Evolutionary conservation across 1,139 yeast genomes (phyloP).

Genomic region (Kodamaea anthophila): DNA sequence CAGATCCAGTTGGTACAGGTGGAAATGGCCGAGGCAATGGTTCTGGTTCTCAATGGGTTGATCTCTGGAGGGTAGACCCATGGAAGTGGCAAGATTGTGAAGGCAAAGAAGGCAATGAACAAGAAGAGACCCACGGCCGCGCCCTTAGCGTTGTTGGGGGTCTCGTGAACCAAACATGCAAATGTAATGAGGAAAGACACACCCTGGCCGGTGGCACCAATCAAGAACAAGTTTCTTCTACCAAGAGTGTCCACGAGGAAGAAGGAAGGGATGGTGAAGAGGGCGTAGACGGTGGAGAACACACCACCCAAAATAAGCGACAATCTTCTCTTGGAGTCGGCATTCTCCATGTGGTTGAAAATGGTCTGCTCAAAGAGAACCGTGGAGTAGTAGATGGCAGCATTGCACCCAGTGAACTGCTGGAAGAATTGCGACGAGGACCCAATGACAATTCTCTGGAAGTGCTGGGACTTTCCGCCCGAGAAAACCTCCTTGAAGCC

Average conservation of each 20-base stretch:
- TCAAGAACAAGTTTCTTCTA: constrained; percentile 55
- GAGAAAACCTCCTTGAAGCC: constrained; percentile 47
- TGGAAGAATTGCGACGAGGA: constrained; percentile 60
- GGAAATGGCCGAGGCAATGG: constrained; percentile 46
- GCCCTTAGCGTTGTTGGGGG: constrained; percentile 34
- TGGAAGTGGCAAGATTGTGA: constrained; percentile 35
- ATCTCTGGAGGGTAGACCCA: constrained; percentile 62
- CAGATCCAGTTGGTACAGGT: constrained; percentile 46
- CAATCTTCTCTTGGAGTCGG: constrained; percentile 41
- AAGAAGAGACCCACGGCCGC: constrained; percentile 34
- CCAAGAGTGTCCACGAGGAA: constrained; percentile 59
- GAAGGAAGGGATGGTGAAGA: constrained; percentile 59
- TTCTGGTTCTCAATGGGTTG: constrained; percentile 56
- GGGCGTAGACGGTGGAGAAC: constrained; percentile 54
- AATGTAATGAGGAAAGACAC: constrained; percentile 34
- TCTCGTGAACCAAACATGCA: constrained; percentile 34
- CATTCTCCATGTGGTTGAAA: constrained; percentile 6
- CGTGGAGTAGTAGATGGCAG: constrained; percentile 63
- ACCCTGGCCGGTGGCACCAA: constrained; percentile 47
- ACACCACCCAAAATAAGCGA: constrained; percentile 60
- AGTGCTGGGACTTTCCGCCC: constrained; percentile 53
- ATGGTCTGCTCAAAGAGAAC: constrained; percentile 54
- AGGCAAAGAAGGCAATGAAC: constrained; percentile 23
- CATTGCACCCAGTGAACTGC: constrained; percentile 61
- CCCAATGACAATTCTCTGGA: constrained; percentile 54